These are phyloP conservation scores for Mycena sp. DNA, from an alignment of 1,284 basidiomycete species.

Conservation along the genomic window DNA sequence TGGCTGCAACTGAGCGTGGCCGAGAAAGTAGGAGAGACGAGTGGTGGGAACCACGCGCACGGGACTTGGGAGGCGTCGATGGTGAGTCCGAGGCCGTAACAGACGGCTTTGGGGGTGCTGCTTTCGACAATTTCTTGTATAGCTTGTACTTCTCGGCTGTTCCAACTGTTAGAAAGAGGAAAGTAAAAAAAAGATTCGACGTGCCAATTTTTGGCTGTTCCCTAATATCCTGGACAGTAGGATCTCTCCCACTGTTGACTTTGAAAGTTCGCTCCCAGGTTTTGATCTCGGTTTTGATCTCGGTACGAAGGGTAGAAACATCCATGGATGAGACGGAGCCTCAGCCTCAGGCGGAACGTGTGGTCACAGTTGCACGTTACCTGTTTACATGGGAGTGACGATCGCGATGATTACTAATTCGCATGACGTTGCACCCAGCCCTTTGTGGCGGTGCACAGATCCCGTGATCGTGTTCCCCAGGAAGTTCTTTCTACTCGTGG, in stretches of 20 bases:
- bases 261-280: constrained; percentile 85
- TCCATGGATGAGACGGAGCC: constrained; percentile 36
- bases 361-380: neutral
- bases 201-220: constrained; percentile 74
- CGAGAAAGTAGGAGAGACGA: constrained; percentile 52
- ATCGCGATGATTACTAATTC: too few species aligned
- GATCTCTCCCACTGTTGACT: constrained; percentile 64
- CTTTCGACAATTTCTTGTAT: constrained; percentile 82
- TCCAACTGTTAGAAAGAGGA: constrained; percentile 34
- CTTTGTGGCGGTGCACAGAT: too few species aligned
- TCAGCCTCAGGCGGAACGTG: neutral
- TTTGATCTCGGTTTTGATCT: constrained; percentile 86
- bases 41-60: constrained; percentile 35
- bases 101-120: constrained; percentile 29
- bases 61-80: constrained; percentile 42
- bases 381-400: neutral
- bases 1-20: constrained; percentile 54
- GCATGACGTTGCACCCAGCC: too few species aligned
- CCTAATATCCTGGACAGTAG: constrained; percentile 84
- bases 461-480: too few species aligned
- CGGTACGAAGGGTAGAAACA: constrained; percentile 65
- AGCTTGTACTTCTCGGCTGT: constrained; percentile 84
- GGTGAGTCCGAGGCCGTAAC: constrained; percentile 24
- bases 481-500: too few species aligned
- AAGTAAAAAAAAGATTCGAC: constrained; percentile 34